These are phyloP conservation scores for Entrophospora sp. DNA, from an alignment of 192 early-diverging fungal genomes.

Conservation along the genomic window DNA sequence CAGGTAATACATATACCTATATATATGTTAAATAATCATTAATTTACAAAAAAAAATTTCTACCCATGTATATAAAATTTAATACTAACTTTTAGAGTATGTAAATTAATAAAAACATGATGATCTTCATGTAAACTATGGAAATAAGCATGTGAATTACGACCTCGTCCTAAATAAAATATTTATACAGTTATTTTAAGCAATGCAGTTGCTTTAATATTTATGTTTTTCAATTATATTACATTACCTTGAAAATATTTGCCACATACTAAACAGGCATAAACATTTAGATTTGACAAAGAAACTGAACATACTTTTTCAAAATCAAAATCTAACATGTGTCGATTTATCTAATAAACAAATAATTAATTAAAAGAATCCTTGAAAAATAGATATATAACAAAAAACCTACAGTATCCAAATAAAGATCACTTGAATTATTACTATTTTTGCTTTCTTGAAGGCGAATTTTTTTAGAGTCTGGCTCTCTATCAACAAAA, in stretches of 20 bases:
- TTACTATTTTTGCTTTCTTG: too few relatives aligned
- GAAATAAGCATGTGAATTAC: slow-evolving; percentile 86
- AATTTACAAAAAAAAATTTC: too few relatives aligned
- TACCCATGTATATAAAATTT: neutral
- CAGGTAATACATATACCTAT: slow-evolving; percentile 84
- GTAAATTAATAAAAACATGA: slow-evolving; percentile 90
- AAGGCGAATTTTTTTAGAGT: too few relatives aligned
- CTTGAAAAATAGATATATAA: neutral
- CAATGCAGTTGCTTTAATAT: too few relatives aligned
- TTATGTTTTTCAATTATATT: too few relatives aligned
- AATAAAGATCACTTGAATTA: neutral
- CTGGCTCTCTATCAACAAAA: too few relatives aligned
- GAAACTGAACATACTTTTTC: slow-evolving; percentile 96
- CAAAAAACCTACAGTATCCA: neutral
- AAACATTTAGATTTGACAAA: slow-evolving; percentile 86
- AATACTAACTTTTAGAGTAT: slow-evolving; percentile 55
- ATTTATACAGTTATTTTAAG: too few relatives aligned
- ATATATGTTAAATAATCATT: neutral
- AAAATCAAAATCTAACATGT: slow-evolving; percentile 95
- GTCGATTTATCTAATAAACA: slow-evolving; percentile 53
- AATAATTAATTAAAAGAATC: neutral
- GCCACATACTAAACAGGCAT: slow-evolving; percentile 93
- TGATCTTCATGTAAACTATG: slow-evolving; percentile 93
- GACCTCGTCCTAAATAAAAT: slow-evolving; percentile 88
- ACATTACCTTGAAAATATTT: slow-evolving; percentile 90